Conservation (phyloP, 1,284 basidiomycete genomes). For the Apiotrichum veenhuisii region DNA sequence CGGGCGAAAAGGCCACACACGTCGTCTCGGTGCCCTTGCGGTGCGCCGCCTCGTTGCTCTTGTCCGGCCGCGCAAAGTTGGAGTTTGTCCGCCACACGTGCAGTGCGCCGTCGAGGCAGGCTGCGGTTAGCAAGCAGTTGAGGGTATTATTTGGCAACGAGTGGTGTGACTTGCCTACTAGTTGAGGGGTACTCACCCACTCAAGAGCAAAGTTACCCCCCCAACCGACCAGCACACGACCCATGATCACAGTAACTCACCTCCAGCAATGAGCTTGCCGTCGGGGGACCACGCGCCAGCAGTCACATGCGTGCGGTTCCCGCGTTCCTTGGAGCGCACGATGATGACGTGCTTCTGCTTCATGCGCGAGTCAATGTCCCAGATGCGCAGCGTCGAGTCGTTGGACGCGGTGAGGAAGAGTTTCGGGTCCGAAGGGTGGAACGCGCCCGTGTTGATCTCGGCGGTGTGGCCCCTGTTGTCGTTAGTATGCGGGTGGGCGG, state of each 20-base stretch:
- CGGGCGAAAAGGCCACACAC: constrained; percentile 75
- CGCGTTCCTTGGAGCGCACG: constrained; percentile 91
- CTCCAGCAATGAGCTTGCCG: constrained; percentile 77
- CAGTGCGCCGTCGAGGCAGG: constrained; percentile 82
- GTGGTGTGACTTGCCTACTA: too few species aligned
- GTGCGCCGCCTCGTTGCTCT: constrained; percentile 82
- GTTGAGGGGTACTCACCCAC: too few species aligned
- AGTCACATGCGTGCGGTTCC: constrained; percentile 89
- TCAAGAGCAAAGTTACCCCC: too few species aligned
- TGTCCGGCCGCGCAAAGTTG: constrained; percentile 85
- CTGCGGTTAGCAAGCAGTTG: constrained; percentile 50
- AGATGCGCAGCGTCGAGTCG: constrained; percentile 93
- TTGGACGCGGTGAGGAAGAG: constrained; percentile 88
- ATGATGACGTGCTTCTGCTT: constrained; percentile 94
- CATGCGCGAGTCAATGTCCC: constrained; percentile 81
- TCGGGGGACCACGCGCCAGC: constrained; percentile 81
- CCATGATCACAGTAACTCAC: constrained; percentile 54
- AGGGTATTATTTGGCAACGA: background rate
- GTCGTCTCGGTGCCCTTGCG: constrained; percentile 75
- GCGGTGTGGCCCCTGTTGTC: constrained; percentile 80
- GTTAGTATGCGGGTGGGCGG: background rate
- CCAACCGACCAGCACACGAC: too few species aligned
- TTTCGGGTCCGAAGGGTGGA: constrained; percentile 80
- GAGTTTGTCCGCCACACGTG: constrained; percentile 90
- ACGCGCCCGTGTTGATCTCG: constrained; percentile 81